Conservation (phyloP, 2,329 filamentous ascomycete species). For the Incumbomyces delicatus region DNA sequence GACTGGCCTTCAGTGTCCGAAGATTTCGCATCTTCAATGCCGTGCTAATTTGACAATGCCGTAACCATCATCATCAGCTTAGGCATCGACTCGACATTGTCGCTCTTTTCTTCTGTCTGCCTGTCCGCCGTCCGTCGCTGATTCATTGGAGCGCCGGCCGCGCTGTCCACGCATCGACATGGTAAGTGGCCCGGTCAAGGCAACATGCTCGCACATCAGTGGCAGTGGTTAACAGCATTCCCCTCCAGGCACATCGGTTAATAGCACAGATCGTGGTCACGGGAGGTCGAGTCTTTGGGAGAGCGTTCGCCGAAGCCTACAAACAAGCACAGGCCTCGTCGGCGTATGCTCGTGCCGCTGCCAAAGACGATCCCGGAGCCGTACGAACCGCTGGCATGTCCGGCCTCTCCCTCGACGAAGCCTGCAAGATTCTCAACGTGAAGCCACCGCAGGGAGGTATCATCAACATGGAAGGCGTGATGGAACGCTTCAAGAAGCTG, state of each 20-base stretch:
- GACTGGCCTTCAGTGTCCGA: too few relatives aligned
- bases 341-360: slow-evolving; percentile 66
- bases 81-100: too few relatives aligned
- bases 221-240: not conserved
- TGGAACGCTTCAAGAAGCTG: slow-evolving; percentile 81
- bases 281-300: slow-evolving; percentile 82
- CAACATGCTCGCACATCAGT: too few relatives aligned
- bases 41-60: too few relatives aligned
- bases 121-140: too few relatives aligned
- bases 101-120: too few relatives aligned
- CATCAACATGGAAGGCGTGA: slow-evolving; percentile 67
- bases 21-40: too few relatives aligned
- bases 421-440: slow-evolving; percentile 94
- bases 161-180: too few relatives aligned
- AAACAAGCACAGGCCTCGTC: slow-evolving; percentile 85
- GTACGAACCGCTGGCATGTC: slow-evolving; percentile 50
- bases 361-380: slow-evolving; percentile 41
- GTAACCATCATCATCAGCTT: too few relatives aligned
- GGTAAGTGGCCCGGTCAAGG: not conserved
- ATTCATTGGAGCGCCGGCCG: too few relatives aligned
- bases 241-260: slow-evolving; percentile 76
- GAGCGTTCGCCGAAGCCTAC: slow-evolving; percentile 88
- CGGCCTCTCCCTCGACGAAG: slow-evolving; percentile 88
- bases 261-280: slow-evolving; percentile 88
- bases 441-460: slow-evolving; percentile 73